Evolutionary conservation across 1,139 yeast genomes (phyloP).

Genomic region (Yamadazyma triangularis): DNA sequence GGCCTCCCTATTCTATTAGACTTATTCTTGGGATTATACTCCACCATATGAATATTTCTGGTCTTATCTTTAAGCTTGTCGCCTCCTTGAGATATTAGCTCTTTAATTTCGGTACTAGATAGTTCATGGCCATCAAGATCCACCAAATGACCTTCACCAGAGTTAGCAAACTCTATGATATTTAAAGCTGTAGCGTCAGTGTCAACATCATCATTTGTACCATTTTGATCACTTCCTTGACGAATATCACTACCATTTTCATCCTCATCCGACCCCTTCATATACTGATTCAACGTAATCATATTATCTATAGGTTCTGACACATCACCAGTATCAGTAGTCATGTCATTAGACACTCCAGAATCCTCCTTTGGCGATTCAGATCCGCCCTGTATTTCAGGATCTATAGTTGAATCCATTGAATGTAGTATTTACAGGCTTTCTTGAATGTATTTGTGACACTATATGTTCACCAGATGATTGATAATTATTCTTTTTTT

Average conservation of each 20-base stretch:
- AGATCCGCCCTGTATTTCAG: neutral
- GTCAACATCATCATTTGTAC: slow-evolving; percentile 5
- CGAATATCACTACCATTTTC: neutral
- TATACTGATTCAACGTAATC: slow-evolving; percentile 55
- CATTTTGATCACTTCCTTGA: neutral
- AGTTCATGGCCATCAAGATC: slow-evolving; percentile 2
- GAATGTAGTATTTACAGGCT: no score
- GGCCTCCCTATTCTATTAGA: slow-evolving; percentile 36
- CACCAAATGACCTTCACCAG: neutral
- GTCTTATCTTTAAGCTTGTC: neutral
- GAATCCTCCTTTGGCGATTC: neutral
- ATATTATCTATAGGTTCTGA: slow-evolving; percentile 7
- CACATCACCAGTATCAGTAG: neutral
- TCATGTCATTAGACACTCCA: neutral
- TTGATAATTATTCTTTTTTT: no score
- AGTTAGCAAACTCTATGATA: slow-evolving; percentile 13
- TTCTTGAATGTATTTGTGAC: no score
- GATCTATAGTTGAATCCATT: neutral
- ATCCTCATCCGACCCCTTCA: slow-evolving; percentile 10
- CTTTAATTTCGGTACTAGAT: slow-evolving; percentile 6
- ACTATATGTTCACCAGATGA: no score
- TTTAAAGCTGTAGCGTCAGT: slow-evolving; percentile 16
- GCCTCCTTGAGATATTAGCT: neutral
- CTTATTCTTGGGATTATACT: slow-evolving; percentile 28
- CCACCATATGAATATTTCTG: slow-evolving; percentile 20